Base-by-base conservation (phyloP, 352 stramenopile genomes). In the Saprolegnia parasitica region DNA sequence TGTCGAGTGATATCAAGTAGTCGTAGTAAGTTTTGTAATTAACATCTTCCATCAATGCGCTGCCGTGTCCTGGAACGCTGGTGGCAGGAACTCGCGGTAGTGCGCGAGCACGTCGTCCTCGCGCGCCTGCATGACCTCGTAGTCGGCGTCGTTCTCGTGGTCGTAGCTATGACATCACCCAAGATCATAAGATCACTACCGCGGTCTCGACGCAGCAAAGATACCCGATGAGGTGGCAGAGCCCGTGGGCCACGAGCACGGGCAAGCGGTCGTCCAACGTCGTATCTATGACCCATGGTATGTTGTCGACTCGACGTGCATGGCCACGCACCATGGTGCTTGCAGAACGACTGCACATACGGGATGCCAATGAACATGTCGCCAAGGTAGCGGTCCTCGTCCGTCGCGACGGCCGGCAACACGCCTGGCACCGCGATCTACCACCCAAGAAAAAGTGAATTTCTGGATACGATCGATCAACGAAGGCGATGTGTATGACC, bases 311-410 rank as follows among this genome's bases (percentile, higher is more conserved):
- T 86, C 75, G 23, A 87, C 73, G 54, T 83, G 65, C 11, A 74
- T 73, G 57, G 23, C 18, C n/a, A 6, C 67, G 23, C 23, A 73
- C 68, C 68, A 20, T 73, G 49, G 40, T 88, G 71, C n/a, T 87
- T 72, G 55, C 86, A 95, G 62, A 91, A 85, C 29, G 70, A 70
- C 52, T 87, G 77, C n/a, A 95, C 80, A 68, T 91, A 95, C 21
- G 84, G 78, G 13, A 87, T 74, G 56, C 84, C 90, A 70, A 95
- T 85, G 77, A 88, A 95, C 18, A 95, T 89, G 63, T 95, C 86
- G 2, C 86, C 86, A 5, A 95, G 72, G 72, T 93, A 93, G 0
- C 86, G 80, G 45, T 88, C 83, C 10, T 90, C 83, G 24, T 72
- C 70, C 0, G 54, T 76, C 16, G 72, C 73, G 29, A 89, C 78